These are phyloP conservation scores for Henckelia pumila DNA, from an alignment of 257 asterid genomes.

Conservation along the genomic window DNA sequence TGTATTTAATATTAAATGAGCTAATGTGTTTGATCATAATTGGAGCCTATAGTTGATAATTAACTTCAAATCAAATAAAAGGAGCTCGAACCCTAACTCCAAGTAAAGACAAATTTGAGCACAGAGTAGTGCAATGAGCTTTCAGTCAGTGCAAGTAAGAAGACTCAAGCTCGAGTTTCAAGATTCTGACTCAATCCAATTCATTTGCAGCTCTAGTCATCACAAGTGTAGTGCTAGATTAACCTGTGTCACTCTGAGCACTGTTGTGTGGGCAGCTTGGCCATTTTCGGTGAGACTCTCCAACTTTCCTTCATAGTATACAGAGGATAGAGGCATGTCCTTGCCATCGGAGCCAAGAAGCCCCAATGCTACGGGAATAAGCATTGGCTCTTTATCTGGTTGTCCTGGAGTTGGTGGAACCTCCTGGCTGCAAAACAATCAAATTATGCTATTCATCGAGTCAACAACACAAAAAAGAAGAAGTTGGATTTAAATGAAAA, in stretches of 20 bases:
- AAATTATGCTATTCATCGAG: slow-evolving; percentile 21
- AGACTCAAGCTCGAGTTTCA: no score
- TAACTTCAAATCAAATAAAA: no score
- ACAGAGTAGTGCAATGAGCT: no score
- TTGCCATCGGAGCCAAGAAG: slow-evolving; percentile 64
- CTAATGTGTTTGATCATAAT: no score
- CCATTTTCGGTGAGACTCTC: slow-evolving; percentile 36
- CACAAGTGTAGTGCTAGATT: slow-evolving; percentile 12
- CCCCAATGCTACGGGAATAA: slow-evolving; percentile 73
- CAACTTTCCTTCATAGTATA: slow-evolving; percentile 53
- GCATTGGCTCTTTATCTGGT: slow-evolving; percentile 77
- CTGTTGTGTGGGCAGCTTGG: slow-evolving; percentile 46
- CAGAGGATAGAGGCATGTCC: slow-evolving; percentile 64
- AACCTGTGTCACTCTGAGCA: slow-evolving; percentile 74
- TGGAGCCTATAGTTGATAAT: no score
- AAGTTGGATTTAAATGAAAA: slow-evolving; percentile 7
- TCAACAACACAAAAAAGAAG: slow-evolving; percentile 14
- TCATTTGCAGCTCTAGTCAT: neutral
- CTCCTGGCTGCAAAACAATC: slow-evolving; percentile 69
- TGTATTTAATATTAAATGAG: no score
- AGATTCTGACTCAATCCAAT: neutral
- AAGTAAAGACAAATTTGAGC: no score
- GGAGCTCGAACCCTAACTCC: no score
- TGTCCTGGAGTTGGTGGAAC: slow-evolving; percentile 92
- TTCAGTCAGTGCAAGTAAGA: no score